These are phyloP conservation scores for Triticum timopheevii DNA, from an alignment of 176 grass and related monocot genomes.

Conservation along the genomic window DNA sequence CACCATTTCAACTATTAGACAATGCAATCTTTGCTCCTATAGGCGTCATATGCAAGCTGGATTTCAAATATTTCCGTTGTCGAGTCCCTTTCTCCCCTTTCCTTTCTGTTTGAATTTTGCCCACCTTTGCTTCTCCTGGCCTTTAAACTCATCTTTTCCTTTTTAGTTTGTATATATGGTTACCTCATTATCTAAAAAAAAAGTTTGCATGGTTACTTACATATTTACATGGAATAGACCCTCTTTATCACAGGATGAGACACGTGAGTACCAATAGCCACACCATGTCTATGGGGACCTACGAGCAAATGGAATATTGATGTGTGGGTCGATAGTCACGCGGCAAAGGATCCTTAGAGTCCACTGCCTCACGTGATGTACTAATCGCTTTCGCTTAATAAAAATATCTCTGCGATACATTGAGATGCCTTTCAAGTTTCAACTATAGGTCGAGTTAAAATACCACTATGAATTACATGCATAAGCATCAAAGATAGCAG, in stretches of 20 bases:
- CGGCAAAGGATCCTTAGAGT: slow-evolving; percentile 43
- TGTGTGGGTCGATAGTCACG: slow-evolving; percentile 38
- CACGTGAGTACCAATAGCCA: slow-evolving; percentile 40
- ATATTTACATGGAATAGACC: slow-evolving; percentile 7
- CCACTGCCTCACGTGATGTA: slow-evolving; percentile 55
- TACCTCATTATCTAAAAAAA: neutral
- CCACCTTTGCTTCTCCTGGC: slow-evolving; percentile 35
- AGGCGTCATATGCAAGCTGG: slow-evolving; percentile 17
- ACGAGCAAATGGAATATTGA: slow-evolving; percentile 30
- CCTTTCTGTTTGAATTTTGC: slow-evolving; percentile 38
- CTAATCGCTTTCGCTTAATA: slow-evolving; percentile 36
- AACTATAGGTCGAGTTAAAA: slow-evolving; percentile 14
- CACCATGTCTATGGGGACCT: slow-evolving; percentile 34
- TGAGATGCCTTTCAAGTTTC: slow-evolving; percentile 42
- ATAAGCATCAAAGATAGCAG: slow-evolving; percentile 33
- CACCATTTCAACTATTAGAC: slow-evolving; percentile 20
- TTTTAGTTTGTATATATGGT: slow-evolving; percentile 13
- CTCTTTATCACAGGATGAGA: slow-evolving; percentile 9
- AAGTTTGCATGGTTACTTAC: neutral
- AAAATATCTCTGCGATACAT: neutral
- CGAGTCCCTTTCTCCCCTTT: neutral
- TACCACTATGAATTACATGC: slow-evolving; percentile 15
- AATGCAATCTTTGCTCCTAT: slow-evolving; percentile 24
- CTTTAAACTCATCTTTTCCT: slow-evolving; percentile 25
- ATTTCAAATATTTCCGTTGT: slow-evolving; percentile 42